These are phyloP conservation scores for Botrytis hyacinthi DNA, from an alignment of 2,329 filamentous ascomycete species.

Conservation along the genomic window DNA sequence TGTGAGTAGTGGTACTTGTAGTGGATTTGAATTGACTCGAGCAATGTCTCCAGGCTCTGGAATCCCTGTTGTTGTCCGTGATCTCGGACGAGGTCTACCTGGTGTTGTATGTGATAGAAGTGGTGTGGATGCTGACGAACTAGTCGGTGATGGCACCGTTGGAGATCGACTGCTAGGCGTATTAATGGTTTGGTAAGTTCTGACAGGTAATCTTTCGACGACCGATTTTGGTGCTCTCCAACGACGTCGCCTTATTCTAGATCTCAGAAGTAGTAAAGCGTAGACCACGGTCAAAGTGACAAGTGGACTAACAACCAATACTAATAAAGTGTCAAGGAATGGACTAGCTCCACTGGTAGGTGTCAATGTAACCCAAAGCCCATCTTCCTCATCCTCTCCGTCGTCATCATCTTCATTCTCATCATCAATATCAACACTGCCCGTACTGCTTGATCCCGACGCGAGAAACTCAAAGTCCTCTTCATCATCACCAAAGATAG, in stretches of 20 bases:
- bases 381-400: constrained; percentile 59
- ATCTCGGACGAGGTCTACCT: constrained; percentile 57
- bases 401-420: constrained; percentile 42
- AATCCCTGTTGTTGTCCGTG: constrained; percentile 62
- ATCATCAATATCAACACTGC: constrained; percentile 26
- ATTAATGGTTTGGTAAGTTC: constrained; percentile 86
- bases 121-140: constrained; percentile 73
- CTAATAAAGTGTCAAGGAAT: constrained; percentile 94
- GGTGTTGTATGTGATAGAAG: constrained; percentile 61
- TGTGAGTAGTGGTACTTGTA: constrained; percentile 31
- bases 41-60: constrained; percentile 50
- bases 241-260: constrained; percentile 80
- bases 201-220: constrained; percentile 89
- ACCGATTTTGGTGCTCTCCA: constrained; percentile 98
- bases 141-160: constrained; percentile 60
- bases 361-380: constrained; percentile 94
- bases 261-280: constrained; percentile 79
- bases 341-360: constrained; percentile 86
- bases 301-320: constrained; percentile 90
- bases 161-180: constrained; percentile 57
- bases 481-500: constrained; percentile 49
- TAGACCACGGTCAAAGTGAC: constrained; percentile 93
- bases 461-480: constrained; percentile 39
- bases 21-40: constrained; percentile 43
- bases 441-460: constrained; percentile 21